These are phyloP conservation scores for Sistotremastrum suecicum DNA, from an alignment of 768 basidiomycete genomes.

Conservation along the genomic window DNA sequence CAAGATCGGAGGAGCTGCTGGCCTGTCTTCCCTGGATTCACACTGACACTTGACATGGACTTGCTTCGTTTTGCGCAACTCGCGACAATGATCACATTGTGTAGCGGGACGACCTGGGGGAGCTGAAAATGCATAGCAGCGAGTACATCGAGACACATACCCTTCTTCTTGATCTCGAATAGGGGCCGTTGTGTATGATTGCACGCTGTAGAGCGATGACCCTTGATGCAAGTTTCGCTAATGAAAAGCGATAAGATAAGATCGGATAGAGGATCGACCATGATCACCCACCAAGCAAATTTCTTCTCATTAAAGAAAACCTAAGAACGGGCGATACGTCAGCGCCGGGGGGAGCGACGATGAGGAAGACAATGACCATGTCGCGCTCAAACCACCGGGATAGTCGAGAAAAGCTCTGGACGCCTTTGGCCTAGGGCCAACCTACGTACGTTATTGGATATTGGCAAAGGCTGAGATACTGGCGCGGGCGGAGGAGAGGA, in stretches of 20 bases:
- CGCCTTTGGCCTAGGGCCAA: too few species aligned
- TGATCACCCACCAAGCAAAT: conserved; percentile 56
- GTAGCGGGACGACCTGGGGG: conserved; percentile 32
- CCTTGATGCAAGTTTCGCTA: conserved; percentile 90
- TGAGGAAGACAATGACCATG: too few species aligned
- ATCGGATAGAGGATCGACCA: conserved; percentile 5
- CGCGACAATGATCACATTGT: conserved; percentile 61
- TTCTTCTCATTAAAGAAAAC: conserved; percentile 63
- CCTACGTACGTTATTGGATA: too few species aligned
- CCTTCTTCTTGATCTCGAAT: conserved; percentile 62
- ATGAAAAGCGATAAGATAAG: conserved; percentile 15
- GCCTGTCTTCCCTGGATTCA: conserved; percentile 9
- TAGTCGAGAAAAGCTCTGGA: too few species aligned
- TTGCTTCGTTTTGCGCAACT: conserved; percentile 36
- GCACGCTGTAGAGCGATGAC: conserved; percentile 85
- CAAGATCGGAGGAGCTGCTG: too few species aligned
- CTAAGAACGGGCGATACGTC: conserved; percentile 17
- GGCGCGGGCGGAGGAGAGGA: too few species aligned
- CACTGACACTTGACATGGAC: conserved; percentile 28
- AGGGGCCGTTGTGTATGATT: conserved; percentile 79
- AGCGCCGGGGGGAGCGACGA: too few species aligned
- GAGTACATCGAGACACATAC: too few species aligned
- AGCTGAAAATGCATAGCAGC: too few species aligned
- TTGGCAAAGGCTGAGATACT: too few species aligned
- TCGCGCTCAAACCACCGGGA: too few species aligned